These are phyloP conservation scores for Waltergamsia citrina DNA, from an alignment of 2,329 filamentous ascomycete genomes.

Conservation along the genomic window DNA sequence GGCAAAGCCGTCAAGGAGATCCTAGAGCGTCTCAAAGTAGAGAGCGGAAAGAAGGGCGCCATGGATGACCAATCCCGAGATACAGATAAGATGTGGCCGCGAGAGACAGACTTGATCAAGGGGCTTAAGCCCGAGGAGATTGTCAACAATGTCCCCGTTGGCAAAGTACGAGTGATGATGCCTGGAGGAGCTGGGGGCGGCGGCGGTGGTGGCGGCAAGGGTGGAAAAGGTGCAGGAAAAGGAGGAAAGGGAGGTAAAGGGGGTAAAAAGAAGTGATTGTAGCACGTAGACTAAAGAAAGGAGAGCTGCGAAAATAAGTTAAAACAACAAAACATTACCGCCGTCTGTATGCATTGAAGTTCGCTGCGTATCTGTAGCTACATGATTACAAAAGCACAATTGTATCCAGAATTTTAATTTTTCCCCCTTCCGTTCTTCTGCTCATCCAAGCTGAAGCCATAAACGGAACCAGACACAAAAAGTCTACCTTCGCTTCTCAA, in stretches of 20 bases:
- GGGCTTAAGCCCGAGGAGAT: constrained; percentile 74
- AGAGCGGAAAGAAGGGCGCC: constrained; percentile 46
- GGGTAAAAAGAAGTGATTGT: constrained; percentile 16
- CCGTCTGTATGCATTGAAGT: neutral
- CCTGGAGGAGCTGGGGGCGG: constrained; percentile 40
- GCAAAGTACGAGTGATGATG: constrained; percentile 73
- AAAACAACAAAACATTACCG: neutral
- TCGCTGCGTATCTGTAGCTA: no score
- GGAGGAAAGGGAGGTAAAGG: constrained; percentile 19
- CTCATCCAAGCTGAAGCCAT: no score
- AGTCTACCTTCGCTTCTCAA: neutral
- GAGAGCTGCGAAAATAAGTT: neutral
- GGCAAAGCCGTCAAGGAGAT: constrained; percentile 91
- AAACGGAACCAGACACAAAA: no score
- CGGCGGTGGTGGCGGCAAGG: constrained; percentile 30
- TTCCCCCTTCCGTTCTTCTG: no score
- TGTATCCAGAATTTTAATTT: no score
- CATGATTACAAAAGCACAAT: no score
- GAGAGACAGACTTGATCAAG: constrained; percentile 78
- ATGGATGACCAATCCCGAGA: constrained; percentile 53
- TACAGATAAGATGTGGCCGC: constrained; percentile 71
- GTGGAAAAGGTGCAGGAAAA: constrained; percentile 19
- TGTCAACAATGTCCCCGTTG: constrained; percentile 70
- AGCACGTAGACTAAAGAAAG: no score
- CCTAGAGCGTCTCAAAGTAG: constrained; percentile 68